Percentiles rank a stretch among this genome's conserved stretches.
These are phyloP conservation scores for Claviceps capensis DNA, from an alignment of 2,329 filamentous ascomycete genomes.

Conservation along the genomic window DNA sequence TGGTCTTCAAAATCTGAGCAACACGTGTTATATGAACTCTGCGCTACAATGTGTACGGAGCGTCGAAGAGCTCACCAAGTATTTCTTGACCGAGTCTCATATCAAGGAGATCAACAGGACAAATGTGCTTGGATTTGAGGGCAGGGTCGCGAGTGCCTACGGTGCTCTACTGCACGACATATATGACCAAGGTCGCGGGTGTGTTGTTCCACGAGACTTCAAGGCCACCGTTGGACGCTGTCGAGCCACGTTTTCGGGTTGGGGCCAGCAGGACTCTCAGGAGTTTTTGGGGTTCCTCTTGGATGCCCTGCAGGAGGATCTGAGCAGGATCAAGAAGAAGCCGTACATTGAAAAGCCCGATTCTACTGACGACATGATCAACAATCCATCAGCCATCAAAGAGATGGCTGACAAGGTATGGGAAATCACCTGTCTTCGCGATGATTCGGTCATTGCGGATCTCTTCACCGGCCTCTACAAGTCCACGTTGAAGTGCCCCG, in stretches of 20 bases:
- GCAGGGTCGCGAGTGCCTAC: conserved; percentile 77
- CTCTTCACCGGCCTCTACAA: conserved; percentile 98
- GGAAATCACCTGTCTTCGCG: conserved; percentile 81
- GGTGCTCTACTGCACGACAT: conserved; percentile 62
- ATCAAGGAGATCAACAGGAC: conserved; percentile 68
- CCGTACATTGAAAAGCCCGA: conserved; percentile 97
- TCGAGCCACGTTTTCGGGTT: conserved; percentile 79
- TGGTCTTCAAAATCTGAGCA: conserved; percentile 80
- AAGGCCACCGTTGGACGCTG: conserved; percentile 71
- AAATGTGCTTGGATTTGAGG: conserved; percentile 77
- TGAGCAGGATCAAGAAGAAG: conserved; percentile 89
- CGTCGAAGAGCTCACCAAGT: conserved; percentile 84
- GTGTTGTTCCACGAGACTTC: conserved; percentile 67
- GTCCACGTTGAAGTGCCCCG: conserved; percentile 85
- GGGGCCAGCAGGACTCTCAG: conserved; percentile 93
- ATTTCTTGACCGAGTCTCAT: conserved; percentile 67
- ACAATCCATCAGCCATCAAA: conserved; percentile 64
- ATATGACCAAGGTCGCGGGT: conserved; percentile 55
- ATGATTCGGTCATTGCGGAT: conserved; percentile 90
- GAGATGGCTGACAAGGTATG: conserved; percentile 81
- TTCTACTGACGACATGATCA: conserved; percentile 90
- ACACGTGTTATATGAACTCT: conserved; percentile 99
- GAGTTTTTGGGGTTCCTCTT: conserved; percentile 93
- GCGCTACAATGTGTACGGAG: conserved; percentile 88
- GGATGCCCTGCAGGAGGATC: conserved; percentile 86